Evolutionary conservation across 371 early-diverging fungal species (phyloP).

Genomic region (Apophysomyces elegans): DNA sequence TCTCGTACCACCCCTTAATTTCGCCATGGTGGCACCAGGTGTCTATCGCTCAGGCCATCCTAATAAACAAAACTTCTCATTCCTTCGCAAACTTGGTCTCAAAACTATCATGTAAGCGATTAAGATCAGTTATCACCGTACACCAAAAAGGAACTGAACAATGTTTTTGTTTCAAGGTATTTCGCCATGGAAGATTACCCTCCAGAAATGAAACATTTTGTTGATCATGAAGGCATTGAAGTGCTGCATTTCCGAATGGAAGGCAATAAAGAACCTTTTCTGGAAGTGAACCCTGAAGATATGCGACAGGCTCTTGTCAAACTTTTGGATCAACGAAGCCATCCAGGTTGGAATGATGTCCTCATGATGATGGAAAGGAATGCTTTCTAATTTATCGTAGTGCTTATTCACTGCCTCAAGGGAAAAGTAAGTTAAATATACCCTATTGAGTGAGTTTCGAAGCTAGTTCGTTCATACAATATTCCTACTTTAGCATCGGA

Average conservation of each 20-base stretch:
- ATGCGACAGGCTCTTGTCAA: constrained; percentile 80
- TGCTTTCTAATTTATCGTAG: constrained; percentile 14
- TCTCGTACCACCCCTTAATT: constrained; percentile 89
- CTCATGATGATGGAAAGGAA: not conserved
- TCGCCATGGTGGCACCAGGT: constrained; percentile 86
- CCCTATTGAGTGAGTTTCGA: not conserved
- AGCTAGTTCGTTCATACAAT: not conserved
- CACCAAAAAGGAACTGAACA: too few relatives aligned
- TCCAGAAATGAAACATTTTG: constrained; percentile 78
- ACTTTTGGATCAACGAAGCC: constrained; percentile 77
- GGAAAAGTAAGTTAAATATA: constrained; percentile 70
- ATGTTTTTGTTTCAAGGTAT: constrained; percentile 46
- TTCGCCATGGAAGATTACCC: constrained; percentile 83
- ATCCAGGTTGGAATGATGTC: constrained; percentile 59
- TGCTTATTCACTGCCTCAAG: constrained; percentile 92
- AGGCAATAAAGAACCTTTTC: constrained; percentile 95
- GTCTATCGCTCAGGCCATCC: constrained; percentile 90
- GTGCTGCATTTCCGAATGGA: constrained; percentile 80
- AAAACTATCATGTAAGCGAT: constrained; percentile 74
- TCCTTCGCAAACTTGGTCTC: constrained; percentile 74
- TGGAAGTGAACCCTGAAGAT: constrained; percentile 81
- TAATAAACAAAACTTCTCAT: constrained; percentile 80
- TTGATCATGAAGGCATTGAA: constrained; percentile 72
- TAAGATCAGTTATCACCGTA: too few relatives aligned
- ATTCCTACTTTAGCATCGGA: constrained; percentile 68